These are phyloP conservation scores for Diaporthe ampelina DNA, from an alignment of 2,329 filamentous ascomycete species.

Conservation along the genomic window DNA sequence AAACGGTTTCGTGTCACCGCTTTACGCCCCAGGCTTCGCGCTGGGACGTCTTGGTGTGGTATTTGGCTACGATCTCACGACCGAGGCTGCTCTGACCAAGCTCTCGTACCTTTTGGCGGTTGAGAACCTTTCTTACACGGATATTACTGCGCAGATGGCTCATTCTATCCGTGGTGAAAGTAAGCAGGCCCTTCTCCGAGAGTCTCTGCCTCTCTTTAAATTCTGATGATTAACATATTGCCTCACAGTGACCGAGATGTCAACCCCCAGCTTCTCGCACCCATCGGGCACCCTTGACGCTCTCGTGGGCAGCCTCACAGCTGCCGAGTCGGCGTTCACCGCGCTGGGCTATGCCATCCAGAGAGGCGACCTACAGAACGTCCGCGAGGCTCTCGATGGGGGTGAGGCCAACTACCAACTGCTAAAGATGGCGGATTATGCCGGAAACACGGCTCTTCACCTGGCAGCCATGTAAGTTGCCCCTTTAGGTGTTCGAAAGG, in stretches of 20 bases:
- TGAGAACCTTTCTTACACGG: constrained; percentile 72
- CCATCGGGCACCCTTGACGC: constrained; percentile 68
- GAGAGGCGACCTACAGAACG: constrained; percentile 75
- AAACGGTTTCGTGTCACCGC: constrained; percentile 80
- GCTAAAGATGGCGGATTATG: constrained; percentile 83
- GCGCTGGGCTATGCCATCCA: constrained; percentile 85
- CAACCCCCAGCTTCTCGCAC: constrained; percentile 81
- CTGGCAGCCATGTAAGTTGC: constrained; percentile 62
- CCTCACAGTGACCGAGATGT: constrained; percentile 77
- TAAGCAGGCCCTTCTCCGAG: too few relatives aligned
- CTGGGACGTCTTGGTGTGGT: constrained; percentile 88
- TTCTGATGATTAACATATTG: constrained; percentile 13
- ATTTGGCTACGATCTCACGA: constrained; percentile 89
- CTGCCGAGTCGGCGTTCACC: constrained; percentile 75
- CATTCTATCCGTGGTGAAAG: constrained; percentile 81
- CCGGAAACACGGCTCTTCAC: constrained; percentile 80
- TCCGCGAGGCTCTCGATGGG: constrained; percentile 76
- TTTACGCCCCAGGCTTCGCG: constrained; percentile 84
- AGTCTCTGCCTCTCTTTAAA: too few relatives aligned
- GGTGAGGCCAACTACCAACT: constrained; percentile 70
- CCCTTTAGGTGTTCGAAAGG: not conserved
- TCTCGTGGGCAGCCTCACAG: constrained; percentile 58
- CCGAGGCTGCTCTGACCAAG: constrained; percentile 92
- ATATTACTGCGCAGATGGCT: constrained; percentile 80
- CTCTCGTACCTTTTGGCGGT: constrained; percentile 85